Evolutionary conservation across 768 basidiomycete species (phyloP).

Genomic region (Roridomyces roridus): DNA sequence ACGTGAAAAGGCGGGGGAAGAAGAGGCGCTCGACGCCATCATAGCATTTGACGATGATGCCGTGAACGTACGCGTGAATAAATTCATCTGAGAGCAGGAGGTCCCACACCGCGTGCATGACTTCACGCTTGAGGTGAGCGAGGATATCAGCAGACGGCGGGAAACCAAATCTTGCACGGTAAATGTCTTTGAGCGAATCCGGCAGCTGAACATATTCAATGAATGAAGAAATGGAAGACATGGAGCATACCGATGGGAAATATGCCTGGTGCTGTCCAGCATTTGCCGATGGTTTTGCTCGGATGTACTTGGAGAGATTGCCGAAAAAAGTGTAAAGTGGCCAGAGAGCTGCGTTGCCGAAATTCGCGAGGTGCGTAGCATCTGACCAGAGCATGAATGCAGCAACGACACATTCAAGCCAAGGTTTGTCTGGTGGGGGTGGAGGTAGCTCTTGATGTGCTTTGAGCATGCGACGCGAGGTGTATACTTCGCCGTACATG

Average conservation of each 20-base stretch:
- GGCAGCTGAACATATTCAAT: constrained; percentile 27
- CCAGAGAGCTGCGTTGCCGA: constrained; percentile 36
- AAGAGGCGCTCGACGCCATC: constrained; percentile 30
- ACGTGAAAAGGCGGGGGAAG: constrained; percentile 34
- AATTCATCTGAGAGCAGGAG: constrained; percentile 31
- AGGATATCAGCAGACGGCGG: constrained; percentile 14
- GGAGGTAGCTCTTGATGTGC: constrained; percentile 10
- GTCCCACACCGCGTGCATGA: constrained; percentile 34
- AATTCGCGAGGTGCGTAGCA: constrained; percentile 30
- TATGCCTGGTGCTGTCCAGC: constrained; percentile 24
- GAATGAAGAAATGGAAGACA: too few species aligned
- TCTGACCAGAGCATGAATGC: constrained; percentile 37
- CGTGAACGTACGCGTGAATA: constrained; percentile 30
- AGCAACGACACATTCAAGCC: constrained; percentile 26
- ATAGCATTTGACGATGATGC: constrained; percentile 29
- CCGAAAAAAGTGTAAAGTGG: constrained; percentile 32
- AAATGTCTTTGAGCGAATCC: constrained; percentile 25
- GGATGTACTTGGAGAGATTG: not conserved
- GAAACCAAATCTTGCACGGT: constrained; percentile 11
- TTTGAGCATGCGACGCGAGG: constrained; percentile 19
- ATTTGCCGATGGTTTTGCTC: not conserved
- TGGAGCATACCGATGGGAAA: constrained; percentile 33
- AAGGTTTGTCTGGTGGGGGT: constrained; percentile 1
- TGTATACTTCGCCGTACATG: constrained; percentile 28
- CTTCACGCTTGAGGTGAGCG: constrained; percentile 34